phyloP scores from a whole-genome alignment of 495 filamentous ascomycete species.

The Penicillium desertorum region DNA sequence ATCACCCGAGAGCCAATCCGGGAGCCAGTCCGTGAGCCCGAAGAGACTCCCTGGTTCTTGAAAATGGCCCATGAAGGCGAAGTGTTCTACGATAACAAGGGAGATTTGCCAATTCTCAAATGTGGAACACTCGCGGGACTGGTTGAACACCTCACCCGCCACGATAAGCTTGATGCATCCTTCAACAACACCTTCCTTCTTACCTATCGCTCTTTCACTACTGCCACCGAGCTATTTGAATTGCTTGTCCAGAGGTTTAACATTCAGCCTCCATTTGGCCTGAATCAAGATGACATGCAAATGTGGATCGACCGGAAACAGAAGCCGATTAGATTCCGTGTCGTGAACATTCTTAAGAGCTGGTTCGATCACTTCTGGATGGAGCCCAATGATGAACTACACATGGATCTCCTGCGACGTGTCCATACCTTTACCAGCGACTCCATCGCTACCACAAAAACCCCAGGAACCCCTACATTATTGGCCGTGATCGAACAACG shows the following conservation, averaged over 20 bases:
- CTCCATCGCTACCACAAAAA: slow-evolving; percentile 86
- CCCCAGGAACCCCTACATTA: slow-evolving; percentile 77
- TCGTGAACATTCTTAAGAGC: slow-evolving; percentile 95
- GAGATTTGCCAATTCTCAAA: slow-evolving; percentile 67
- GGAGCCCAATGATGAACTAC: slow-evolving; percentile 83
- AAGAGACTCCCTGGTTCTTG: slow-evolving; percentile 81
- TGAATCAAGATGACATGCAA: slow-evolving; percentile 73
- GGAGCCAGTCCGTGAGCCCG: slow-evolving; percentile 53
- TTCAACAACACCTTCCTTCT: slow-evolving; percentile 98
- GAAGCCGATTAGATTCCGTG: slow-evolving; percentile 88
- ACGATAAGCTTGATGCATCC: slow-evolving; percentile 90
- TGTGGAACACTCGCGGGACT: slow-evolving; percentile 85
- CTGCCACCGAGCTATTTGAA: slow-evolving; percentile 86
- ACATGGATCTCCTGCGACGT: slow-evolving; percentile 78
- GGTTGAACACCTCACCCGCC: slow-evolving; percentile 94
- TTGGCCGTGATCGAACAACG: slow-evolving; percentile 85
- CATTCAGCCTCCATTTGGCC: slow-evolving; percentile 85
- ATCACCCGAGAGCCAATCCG: slow-evolving; percentile 47
- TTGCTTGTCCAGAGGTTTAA: slow-evolving; percentile 86
- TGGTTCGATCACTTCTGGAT: slow-evolving; percentile 99
- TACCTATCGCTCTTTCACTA: slow-evolving; percentile 94
- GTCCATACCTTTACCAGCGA: slow-evolving; percentile 90
- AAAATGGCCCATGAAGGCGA: slow-evolving; percentile 88
- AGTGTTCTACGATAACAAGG: slow-evolving; percentile 82
- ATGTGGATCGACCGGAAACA: slow-evolving; percentile 92